Evolutionary conservation across 2,329 filamentous ascomycete species (phyloP).

Genomic region (Decorospora gaudefroyi): DNA sequence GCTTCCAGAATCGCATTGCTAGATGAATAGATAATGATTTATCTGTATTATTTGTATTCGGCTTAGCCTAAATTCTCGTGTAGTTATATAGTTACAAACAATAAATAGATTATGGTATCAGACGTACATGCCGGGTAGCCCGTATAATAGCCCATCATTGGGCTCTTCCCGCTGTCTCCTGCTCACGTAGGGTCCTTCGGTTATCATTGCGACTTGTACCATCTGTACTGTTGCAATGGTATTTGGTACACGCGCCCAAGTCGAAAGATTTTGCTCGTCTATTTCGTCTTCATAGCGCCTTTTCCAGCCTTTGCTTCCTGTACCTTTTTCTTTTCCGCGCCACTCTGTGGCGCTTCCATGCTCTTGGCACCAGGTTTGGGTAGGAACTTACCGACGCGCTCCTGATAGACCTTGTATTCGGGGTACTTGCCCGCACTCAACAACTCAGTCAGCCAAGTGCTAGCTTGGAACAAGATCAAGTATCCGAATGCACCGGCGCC

Average conservation of each 20-base stretch:
- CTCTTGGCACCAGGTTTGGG: conserved; percentile 57
- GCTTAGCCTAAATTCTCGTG: too few species aligned
- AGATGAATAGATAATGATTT: too few species aligned
- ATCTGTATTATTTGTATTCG: too few species aligned
- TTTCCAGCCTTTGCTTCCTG: conserved; percentile 28
- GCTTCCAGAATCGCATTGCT: too few species aligned
- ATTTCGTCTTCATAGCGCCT: conserved; percentile 18
- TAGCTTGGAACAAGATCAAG: conserved; percentile 83
- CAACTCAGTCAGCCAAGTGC: conserved; percentile 82
- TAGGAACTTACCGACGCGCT: conserved; percentile 79
- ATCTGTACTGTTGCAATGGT: not conserved
- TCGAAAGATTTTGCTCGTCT: too few species aligned
- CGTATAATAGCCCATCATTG: too few species aligned
- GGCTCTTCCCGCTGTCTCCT: too few species aligned
- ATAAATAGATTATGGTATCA: too few species aligned
- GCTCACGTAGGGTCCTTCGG: too few species aligned
- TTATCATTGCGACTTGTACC: too few species aligned
- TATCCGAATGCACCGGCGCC: conserved; percentile 70
- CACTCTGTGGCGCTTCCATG: conserved; percentile 35
- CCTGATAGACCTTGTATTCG: conserved; percentile 84
- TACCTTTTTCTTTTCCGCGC: conserved; percentile 29
- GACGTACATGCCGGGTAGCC: too few species aligned
- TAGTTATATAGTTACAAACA: too few species aligned
- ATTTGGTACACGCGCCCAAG: not conserved
- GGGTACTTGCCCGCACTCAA: conserved; percentile 83